Conservation (phyloP, 1,284 basidiomycete species). For the Thecaphora thlaspeos region DNA sequence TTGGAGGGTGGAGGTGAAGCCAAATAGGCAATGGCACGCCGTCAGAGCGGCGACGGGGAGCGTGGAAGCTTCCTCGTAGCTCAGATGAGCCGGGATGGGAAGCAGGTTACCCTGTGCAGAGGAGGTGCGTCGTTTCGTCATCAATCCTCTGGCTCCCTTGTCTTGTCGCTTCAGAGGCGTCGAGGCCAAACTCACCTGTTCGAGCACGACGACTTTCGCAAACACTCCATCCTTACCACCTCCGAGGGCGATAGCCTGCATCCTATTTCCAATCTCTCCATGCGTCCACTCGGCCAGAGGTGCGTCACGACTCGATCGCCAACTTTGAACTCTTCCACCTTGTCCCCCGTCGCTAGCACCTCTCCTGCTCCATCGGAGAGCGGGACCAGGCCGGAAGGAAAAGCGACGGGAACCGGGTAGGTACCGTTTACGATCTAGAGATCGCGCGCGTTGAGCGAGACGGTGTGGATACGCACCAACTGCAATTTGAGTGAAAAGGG, state of each 20-base stretch:
- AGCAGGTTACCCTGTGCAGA: constrained; percentile 20
- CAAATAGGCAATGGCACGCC: constrained; percentile 30
- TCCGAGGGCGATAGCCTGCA: constrained; percentile 21
- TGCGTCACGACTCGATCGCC: constrained; percentile 26
- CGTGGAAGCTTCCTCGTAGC: constrained; percentile 16
- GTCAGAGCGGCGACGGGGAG: constrained; percentile 25
- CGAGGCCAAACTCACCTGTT: constrained; percentile 9
- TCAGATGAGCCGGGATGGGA: constrained; percentile 18
- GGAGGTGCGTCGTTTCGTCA: no score
- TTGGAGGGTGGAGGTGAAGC: constrained; percentile 9
- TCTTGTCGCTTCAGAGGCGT: no score
- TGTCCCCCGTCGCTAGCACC: constrained; percentile 11
- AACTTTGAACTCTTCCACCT: constrained; percentile 11
- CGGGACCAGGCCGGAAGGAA: constrained; percentile 13
- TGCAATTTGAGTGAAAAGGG: constrained; percentile 1
- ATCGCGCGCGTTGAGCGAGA: constrained; percentile 31
- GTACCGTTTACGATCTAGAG: constrained; percentile 28
- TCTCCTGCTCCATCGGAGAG: constrained; percentile 24
- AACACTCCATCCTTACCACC: constrained; percentile 20
- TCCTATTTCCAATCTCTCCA: constrained; percentile 25
- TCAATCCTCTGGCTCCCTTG: no score
- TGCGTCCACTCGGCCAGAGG: constrained; percentile 18
- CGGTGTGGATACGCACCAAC: constrained; percentile 22
- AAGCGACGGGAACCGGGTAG: constrained; percentile 20
- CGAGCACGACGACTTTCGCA: constrained; percentile 14